A percentile compares a stretch with the other conserved stretches of the same genome.
phyloP scores from a whole-genome alignment of 345 rosid genomes.

The Linum trigynum region DNA sequence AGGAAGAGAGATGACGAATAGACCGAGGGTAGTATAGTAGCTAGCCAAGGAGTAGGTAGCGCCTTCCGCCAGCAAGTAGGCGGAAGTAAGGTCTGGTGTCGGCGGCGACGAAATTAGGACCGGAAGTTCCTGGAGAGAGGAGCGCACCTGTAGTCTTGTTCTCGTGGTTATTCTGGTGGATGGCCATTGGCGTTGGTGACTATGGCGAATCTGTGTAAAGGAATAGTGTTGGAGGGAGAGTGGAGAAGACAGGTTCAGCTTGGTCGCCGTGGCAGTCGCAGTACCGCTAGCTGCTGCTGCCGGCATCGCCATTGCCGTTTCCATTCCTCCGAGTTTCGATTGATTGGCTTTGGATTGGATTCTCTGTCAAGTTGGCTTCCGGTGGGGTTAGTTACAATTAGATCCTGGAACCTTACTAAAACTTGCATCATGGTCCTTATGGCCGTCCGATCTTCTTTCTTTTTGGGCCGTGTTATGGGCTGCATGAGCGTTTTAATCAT shows the following conservation, averaged over 20 bases:
- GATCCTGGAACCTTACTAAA: no score
- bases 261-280: neutral
- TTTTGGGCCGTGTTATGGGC: no score
- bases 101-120: neutral
- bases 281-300: neutral
- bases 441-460: no score
- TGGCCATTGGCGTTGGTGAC: neutral
- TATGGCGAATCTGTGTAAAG: neutral
- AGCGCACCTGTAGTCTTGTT: neutral
- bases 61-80: slow-evolving; percentile 46
- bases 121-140: neutral
- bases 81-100: slow-evolving; percentile 12
- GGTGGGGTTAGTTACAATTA: no score
- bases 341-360: no score
- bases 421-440: no score
- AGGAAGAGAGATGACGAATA: slow-evolving; percentile 85
- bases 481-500: no score
- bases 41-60: slow-evolving; percentile 74
- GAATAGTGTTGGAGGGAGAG: neutral
- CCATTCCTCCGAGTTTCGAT: neutral
- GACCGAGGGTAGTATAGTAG: slow-evolving; percentile 88
- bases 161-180: neutral
- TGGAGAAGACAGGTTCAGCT: neutral
- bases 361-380: no score
- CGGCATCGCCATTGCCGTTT: neutral